Percentiles rank a stretch among this genome's conserved stretches.
phyloP scores from a whole-genome alignment of 192 early-diverging fungal genomes.

The Podila epicladia region DNA sequence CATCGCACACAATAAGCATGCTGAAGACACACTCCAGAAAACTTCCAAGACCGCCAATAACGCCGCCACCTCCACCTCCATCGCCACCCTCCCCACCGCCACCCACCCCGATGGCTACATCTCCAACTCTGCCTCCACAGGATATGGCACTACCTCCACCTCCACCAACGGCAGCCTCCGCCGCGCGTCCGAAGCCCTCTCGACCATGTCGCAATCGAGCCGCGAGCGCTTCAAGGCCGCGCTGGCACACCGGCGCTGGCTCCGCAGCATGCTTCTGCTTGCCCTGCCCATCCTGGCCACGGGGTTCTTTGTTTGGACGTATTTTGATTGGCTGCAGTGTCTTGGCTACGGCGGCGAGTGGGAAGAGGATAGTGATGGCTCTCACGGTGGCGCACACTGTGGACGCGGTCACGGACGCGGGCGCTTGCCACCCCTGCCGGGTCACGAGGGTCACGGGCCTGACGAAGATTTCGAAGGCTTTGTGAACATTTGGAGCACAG shows the following conservation, averaged over 20 bases:
- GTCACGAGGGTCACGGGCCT: neutral
- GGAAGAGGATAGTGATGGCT: neutral
- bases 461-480: neutral
- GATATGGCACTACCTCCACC: neutral
- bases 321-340: conserved; percentile 14
- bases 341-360: neutral
- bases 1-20: neutral
- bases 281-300: conserved; percentile 2
- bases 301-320: conserved; percentile 17
- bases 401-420: conserved; percentile 11
- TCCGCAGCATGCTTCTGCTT: conserved; percentile 6
- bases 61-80: neutral
- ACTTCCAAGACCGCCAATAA: conserved; percentile 4
- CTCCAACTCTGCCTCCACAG: neutral
- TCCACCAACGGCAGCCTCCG: neutral
- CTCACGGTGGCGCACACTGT: neutral
- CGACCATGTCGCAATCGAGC: neutral
- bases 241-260: conserved; percentile 11
- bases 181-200: neutral
- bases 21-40: neutral
- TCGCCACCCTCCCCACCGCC: neutral
- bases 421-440: conserved; percentile 7
- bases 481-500: neutral
- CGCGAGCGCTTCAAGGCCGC: neutral
- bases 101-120: neutral